Conservation (phyloP, 768 basidiomycete species). For the Pisolithus albus region DNA sequence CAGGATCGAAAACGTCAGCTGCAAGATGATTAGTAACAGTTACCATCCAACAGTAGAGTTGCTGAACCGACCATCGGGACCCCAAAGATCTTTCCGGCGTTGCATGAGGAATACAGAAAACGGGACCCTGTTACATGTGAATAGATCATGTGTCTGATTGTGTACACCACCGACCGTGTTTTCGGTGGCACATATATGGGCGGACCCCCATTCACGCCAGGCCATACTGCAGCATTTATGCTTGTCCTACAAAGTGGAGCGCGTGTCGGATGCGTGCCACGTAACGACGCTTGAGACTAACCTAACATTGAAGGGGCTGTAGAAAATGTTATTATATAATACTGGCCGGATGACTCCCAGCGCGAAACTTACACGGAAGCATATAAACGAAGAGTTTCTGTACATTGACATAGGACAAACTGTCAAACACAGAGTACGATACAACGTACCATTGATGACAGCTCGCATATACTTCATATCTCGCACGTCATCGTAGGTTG, state of each 20-base stretch:
- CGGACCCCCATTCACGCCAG: slow-evolving; percentile 16
- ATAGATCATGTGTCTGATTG: background rate
- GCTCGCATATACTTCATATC: slow-evolving; percentile 37
- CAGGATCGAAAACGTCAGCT: slow-evolving; percentile 59
- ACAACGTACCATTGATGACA: slow-evolving; percentile 28
- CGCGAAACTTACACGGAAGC: slow-evolving; percentile 24
- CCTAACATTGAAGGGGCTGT: slow-evolving; percentile 23
- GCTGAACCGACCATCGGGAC: slow-evolving; percentile 46
- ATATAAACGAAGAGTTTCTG: slow-evolving; percentile 25
- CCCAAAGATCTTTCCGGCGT: slow-evolving; percentile 57
- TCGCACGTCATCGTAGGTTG: slow-evolving; percentile 26
- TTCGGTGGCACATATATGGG: slow-evolving; percentile 22
- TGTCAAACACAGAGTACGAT: background rate
- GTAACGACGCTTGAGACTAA: background rate
- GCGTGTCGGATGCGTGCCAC: background rate
- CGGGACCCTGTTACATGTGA: slow-evolving; percentile 22
- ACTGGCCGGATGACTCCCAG: background rate
- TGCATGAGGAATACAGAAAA: slow-evolving; percentile 56
- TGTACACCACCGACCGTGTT: slow-evolving; percentile 17
- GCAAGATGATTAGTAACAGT: background rate
- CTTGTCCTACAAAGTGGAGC: slow-evolving; percentile 15
- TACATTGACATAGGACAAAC: background rate
- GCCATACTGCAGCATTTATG: slow-evolving; percentile 16
- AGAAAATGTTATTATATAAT: background rate
- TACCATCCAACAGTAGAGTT: no score